These are phyloP conservation scores for Chaetomiaceae sp. DNA, from an alignment of 2,329 filamentous ascomycete genomes.

Conservation along the genomic window DNA sequence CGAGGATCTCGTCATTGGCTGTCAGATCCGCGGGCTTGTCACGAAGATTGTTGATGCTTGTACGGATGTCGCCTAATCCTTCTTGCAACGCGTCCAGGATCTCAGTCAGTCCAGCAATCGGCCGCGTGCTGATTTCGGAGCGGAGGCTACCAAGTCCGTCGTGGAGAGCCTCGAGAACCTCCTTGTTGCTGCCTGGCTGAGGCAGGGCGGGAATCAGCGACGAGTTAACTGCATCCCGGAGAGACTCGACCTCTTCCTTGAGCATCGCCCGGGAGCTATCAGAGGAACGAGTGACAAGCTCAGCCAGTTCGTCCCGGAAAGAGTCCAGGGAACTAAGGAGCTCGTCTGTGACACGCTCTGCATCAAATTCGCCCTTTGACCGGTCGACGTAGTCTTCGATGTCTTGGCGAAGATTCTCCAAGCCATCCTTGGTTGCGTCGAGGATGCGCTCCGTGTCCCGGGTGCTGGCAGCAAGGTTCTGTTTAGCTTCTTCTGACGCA, in stretches of 20 bases:
- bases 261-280: slow-evolving; percentile 62
- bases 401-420: slow-evolving; percentile 73
- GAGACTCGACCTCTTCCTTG: slow-evolving; percentile 74
- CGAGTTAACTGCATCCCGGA: slow-evolving; percentile 71
- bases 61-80: slow-evolving; percentile 71
- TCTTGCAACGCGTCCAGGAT: slow-evolving; percentile 87
- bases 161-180: slow-evolving; percentile 66
- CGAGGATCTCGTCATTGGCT: slow-evolving; percentile 82
- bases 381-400: slow-evolving; percentile 79
- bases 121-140: slow-evolving; percentile 64
- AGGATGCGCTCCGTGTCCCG: slow-evolving; percentile 84
- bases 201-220: slow-evolving; percentile 56
- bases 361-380: slow-evolving; percentile 61
- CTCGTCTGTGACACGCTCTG: slow-evolving; percentile 72
- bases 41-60: slow-evolving; percentile 69
- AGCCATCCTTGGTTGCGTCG: slow-evolving; percentile 79
- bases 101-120: slow-evolving; percentile 70
- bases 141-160: slow-evolving; percentile 71
- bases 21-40: slow-evolving; percentile 79
- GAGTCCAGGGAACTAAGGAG: slow-evolving; percentile 61
- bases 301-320: slow-evolving; percentile 62
- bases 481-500: slow-evolving; percentile 61
- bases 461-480: slow-evolving; percentile 73
- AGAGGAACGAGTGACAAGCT: slow-evolving; percentile 48
- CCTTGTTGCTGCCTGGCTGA: slow-evolving; percentile 45